Evolutionary conservation across 768 basidiomycete genomes (phyloP).

Genomic region (Hygrocybe punicea): DNA sequence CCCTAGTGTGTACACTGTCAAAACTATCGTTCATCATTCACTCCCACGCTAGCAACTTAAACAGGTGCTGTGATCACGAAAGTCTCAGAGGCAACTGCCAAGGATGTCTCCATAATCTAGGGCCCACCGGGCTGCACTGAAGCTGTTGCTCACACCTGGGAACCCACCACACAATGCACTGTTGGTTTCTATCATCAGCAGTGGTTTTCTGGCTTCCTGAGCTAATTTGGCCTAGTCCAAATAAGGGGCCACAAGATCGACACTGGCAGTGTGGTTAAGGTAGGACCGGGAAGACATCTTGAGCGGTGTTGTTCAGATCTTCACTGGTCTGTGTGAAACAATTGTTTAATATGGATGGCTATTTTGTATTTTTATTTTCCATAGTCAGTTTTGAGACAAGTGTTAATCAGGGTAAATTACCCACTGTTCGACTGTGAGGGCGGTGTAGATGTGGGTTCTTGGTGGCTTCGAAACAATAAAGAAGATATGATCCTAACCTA

Average conservation of each 20-base stretch:
- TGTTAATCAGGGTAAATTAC: too few species aligned
- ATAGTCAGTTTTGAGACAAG: too few species aligned
- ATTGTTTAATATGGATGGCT: slow-evolving; percentile 51
- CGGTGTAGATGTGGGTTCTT: too few species aligned
- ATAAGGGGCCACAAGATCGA: slow-evolving; percentile 51
- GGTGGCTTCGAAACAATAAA: too few species aligned
- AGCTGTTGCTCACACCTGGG: slow-evolving; percentile 57
- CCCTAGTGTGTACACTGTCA: too few species aligned
- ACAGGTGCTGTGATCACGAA: too few species aligned
- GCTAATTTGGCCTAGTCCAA: slow-evolving; percentile 46
- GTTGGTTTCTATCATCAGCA: slow-evolving; percentile 72
- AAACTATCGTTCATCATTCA: too few species aligned
- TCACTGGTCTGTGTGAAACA: slow-evolving; percentile 50
- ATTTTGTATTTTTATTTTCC: too few species aligned
- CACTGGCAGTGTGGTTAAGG: slow-evolving; percentile 56
- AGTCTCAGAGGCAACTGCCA: too few species aligned
- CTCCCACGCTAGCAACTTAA: too few species aligned
- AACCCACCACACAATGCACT: slow-evolving; percentile 69
- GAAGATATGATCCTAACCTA: too few species aligned
- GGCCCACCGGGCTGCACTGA: slow-evolving; percentile 64
- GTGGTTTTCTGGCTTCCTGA: slow-evolving; percentile 40
- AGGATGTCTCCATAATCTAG: slow-evolving; percentile 51
- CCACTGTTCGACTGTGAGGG: too few species aligned
- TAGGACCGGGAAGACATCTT: slow-evolving; percentile 49
- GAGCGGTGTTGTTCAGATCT: slow-evolving; percentile 42